A percentile compares a stretch with the other conserved stretches of the same genome.
These are phyloP conservation scores for Rhodotorula mucilaginosa DNA, from an alignment of 1,284 basidiomycete genomes.

Conservation along the genomic window DNA sequence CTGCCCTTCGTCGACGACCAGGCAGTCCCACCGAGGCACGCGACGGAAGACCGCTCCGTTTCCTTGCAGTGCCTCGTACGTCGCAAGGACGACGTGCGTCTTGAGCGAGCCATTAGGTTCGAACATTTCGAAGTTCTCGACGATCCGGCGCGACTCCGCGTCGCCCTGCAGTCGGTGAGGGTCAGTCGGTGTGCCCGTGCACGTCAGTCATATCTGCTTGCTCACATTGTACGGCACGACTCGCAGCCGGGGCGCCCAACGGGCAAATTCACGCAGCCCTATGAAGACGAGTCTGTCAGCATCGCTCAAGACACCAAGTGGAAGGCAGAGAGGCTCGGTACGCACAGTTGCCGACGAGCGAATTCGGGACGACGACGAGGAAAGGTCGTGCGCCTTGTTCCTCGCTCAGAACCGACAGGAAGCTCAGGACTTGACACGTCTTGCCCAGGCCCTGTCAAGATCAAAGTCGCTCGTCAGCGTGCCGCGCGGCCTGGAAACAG, in stretches of 20 bases:
- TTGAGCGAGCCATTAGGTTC: slow-evolving; percentile 55
- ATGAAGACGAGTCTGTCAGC: slow-evolving; percentile 22
- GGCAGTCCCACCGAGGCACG: slow-evolving; percentile 83
- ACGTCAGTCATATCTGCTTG: neutral
- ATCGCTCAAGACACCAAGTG: neutral
- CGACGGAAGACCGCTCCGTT: slow-evolving; percentile 72
- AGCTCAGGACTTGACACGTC: slow-evolving; percentile 83
- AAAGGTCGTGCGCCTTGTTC: slow-evolving; percentile 67
- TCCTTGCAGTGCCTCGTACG: slow-evolving; percentile 63
- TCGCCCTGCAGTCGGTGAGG: slow-evolving; percentile 20
- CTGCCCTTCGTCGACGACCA: slow-evolving; percentile 84
- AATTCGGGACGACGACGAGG: slow-evolving; percentile 90
- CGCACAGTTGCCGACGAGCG: slow-evolving; percentile 75
- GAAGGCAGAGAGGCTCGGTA: neutral
- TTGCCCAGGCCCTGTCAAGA: slow-evolving; percentile 62
- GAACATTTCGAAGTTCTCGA: slow-evolving; percentile 76
- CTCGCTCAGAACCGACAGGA: slow-evolving; percentile 72
- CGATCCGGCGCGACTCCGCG: slow-evolving; percentile 62
- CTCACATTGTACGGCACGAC: slow-evolving; percentile 65
- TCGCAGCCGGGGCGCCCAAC: slow-evolving; percentile 78
- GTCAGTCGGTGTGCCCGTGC: neutral
- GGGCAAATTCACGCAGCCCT: slow-evolving; percentile 71
- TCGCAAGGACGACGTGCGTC: slow-evolving; percentile 72
- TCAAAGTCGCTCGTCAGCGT: slow-evolving; percentile 7
- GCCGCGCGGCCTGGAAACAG: neutral